phyloP scores from a whole-genome alignment of 805 yeast genomes.

The Teunomyces cretensis region DNA sequence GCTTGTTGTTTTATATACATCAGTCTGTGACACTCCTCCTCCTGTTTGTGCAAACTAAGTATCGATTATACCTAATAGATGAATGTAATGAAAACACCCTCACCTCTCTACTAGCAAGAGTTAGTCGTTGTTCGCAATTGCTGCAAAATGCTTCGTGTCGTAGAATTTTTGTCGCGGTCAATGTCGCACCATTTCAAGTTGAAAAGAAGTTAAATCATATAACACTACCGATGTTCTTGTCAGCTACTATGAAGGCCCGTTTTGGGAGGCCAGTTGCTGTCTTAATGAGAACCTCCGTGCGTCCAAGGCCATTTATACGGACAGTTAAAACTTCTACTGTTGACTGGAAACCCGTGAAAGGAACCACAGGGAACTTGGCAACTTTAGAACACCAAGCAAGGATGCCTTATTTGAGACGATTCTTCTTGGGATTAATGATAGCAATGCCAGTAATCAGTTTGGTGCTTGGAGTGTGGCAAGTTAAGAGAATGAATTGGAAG shows the following conservation, averaged over 20 bases:
- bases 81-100: not conserved
- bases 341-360: constrained; percentile 80
- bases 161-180: not conserved
- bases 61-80: not conserved
- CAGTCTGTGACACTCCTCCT: constrained; percentile 5
- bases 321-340: constrained; percentile 62
- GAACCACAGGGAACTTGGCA: constrained; percentile 38
- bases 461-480: constrained; percentile 92
- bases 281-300: not conserved
- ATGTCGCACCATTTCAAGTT: not conserved
- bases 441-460: constrained; percentile 89
- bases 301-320: constrained; percentile 8
- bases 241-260: not conserved
- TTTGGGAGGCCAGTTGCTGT: not conserved
- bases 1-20: constrained; percentile 11
- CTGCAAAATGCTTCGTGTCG: not conserved
- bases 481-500: constrained; percentile 83
- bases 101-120: not conserved
- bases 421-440: constrained; percentile 46
- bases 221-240: not conserved
- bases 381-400: constrained; percentile 40
- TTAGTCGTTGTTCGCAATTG: not conserved
- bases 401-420: constrained; percentile 35
- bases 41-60: constrained; percentile 1
- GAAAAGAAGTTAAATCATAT: not conserved